phyloP scores from a whole-genome alignment of 1,284 basidiomycete species.

The Cutaneotrichosporon sp. region DNA sequence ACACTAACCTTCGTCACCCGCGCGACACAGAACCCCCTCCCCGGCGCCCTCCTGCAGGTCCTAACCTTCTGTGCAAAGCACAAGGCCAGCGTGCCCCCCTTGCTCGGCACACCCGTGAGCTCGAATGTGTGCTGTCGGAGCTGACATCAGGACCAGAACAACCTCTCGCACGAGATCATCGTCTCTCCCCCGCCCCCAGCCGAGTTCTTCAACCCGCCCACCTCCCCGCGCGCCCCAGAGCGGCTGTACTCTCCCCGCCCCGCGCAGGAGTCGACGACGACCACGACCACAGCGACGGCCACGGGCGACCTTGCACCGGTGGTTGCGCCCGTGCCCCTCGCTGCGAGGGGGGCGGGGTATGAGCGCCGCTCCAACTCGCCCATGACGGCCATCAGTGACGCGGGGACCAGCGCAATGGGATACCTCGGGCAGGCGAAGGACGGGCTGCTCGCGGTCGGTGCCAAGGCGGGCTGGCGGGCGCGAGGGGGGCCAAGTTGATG shows the following conservation, averaged over 20 bases:
- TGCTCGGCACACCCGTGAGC: conserved; percentile 33
- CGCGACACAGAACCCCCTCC: conserved; percentile 28
- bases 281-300: conserved; percentile 24
- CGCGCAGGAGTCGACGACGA: conserved; percentile 14
- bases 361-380: conserved; percentile 12
- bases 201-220: conserved; percentile 44
- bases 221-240: conserved; percentile 32
- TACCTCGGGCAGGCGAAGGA: conserved; percentile 52
- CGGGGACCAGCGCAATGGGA: conserved; percentile 29
- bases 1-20: conserved; percentile 28
- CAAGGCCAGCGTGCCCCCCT: conserved; percentile 41
- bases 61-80: conserved; percentile 43
- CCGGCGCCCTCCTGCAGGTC: conserved; percentile 37
- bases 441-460: conserved; percentile 8
- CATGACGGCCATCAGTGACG: conserved; percentile 10
- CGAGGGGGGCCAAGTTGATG: background rate
- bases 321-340: background rate
- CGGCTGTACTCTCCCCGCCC: conserved; percentile 37
- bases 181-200: conserved; percentile 43
- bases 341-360: background rate
- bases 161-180: conserved; percentile 46
- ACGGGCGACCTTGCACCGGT: conserved; percentile 3
- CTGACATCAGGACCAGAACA: conserved; percentile 32
- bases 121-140: background rate
- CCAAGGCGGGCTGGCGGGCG: conserved; percentile 9